Conservation (phyloP, 2,329 filamentous ascomycete genomes). For the Neonectria magnoliae region DNA sequence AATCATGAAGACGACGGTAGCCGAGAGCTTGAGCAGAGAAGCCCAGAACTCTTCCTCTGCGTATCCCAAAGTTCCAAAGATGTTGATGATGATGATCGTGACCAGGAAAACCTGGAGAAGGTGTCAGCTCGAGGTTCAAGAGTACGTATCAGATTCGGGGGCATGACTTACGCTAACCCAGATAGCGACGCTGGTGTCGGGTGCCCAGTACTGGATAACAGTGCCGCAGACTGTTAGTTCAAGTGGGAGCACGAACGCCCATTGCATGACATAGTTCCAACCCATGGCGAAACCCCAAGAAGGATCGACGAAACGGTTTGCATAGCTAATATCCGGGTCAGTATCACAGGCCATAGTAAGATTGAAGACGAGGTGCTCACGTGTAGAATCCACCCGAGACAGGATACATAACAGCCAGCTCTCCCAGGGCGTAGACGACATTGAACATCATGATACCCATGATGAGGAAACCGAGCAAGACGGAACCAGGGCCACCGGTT, state of each 20-base stretch:
- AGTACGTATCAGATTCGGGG: accelerated
- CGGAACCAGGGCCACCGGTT: slow-evolving; percentile 48
- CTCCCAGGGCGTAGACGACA: slow-evolving; percentile 69
- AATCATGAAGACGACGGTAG: slow-evolving; percentile 72
- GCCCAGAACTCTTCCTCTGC: slow-evolving; percentile 70
- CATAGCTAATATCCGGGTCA: slow-evolving; percentile 49
- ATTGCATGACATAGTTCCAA: slow-evolving; percentile 59
- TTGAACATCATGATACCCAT: slow-evolving; percentile 70
- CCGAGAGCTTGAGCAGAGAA: slow-evolving; percentile 64
- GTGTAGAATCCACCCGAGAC: slow-evolving; percentile 68
- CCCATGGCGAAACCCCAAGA: slow-evolving; percentile 58
- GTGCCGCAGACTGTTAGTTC: slow-evolving; percentile 61
- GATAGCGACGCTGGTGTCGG: slow-evolving; percentile 56
- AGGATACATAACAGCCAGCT: slow-evolving; percentile 51
- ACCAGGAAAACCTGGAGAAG: slow-evolving; percentile 57
- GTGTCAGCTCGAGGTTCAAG: slow-evolving; percentile 2
- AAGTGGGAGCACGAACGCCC: slow-evolving; percentile 58
- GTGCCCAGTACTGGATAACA: slow-evolving; percentile 60
- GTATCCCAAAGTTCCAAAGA: slow-evolving; percentile 66
- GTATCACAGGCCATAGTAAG: neutral
- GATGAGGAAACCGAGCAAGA: slow-evolving; percentile 62
- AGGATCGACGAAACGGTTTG: slow-evolving; percentile 66
- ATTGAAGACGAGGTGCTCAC: slow-evolving; percentile 20
- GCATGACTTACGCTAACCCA: slow-evolving; percentile 58
- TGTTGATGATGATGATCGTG: slow-evolving; percentile 62